Base-by-base conservation (phyloP, 306 rosid genomes). In the Parietaria judaica region DNA sequence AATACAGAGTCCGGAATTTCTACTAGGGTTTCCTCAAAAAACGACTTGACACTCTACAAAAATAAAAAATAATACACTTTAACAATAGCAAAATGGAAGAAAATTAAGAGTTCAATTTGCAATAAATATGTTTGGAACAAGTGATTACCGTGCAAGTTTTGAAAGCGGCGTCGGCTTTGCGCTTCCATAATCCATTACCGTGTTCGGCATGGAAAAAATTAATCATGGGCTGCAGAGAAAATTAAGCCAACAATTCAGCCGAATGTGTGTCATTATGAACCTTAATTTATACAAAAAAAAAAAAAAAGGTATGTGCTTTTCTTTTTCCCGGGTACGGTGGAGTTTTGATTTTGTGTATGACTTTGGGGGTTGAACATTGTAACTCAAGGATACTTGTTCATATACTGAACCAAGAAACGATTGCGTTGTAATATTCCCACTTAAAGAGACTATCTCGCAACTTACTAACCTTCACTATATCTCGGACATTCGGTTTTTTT, bases 131-230 rank as follows among this genome's bases (percentile, higher is more conserved):
- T 53, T 34, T 58, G 41, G 49, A 44, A 69, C 11, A 58, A 58
- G 64, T 61, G 52, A 58, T 31, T 84, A 92, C 98, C 86, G 69
- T 80, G 90, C 94, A 86, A 63, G 66, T 68, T 35, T 54, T 83
- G 71, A 86, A 60, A 62, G 95, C 96, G 34, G 88, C 79, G 71
- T 92, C 95, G 15, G 83, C 95, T 74, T 92, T 92, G 73, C 98
- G 96, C 76, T 92, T 92, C 98, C 98, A 92, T 48, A 84, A 79
- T 53, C 94, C 83, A 72, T 88, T 92, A 70, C 98, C 88, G 64
- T 95, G 87, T 68, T 80, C 95, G 5, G 86, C 54, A 70, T 86
- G 70, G 77, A 92, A 92, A 54, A 88, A 72, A 52, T 81, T 66
- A 60, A 92, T 81, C 70, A 92, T 78, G 36, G 98, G 98, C 98